Evolutionary conservation across 768 basidiomycete species (phyloP).

Genomic region (Cyclocybe cylindracea): DNA sequence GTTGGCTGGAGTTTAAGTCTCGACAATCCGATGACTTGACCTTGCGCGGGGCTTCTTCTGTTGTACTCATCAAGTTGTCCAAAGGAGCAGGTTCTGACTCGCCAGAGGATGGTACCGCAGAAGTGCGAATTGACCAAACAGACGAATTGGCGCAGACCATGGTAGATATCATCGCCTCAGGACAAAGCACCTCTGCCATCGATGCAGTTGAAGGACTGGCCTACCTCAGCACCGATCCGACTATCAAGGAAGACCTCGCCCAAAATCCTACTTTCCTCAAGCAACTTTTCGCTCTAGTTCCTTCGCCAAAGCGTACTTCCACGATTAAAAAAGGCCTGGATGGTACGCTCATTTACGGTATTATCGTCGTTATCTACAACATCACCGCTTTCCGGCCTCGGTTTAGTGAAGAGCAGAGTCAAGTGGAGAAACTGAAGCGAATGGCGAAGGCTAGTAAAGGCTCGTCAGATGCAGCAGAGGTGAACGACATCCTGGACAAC

Average conservation of each 20-base stretch:
- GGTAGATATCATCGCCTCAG: conserved; percentile 53
- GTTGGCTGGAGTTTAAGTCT: conserved; percentile 70
- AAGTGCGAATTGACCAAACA: conserved; percentile 30
- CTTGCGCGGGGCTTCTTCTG: conserved; percentile 63
- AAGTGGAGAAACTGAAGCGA: conserved; percentile 74
- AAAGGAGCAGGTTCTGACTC: conserved; percentile 54
- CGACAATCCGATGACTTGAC: conserved; percentile 43
- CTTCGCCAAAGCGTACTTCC: conserved; percentile 41
- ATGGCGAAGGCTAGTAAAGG: conserved; percentile 60
- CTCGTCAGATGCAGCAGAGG: conserved; percentile 28
- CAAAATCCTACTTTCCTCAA: conserved; percentile 54
- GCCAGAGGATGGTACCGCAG: conserved; percentile 26
- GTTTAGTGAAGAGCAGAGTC: conserved; percentile 78
- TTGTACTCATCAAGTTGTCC: conserved; percentile 79
- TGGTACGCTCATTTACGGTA: conserved; percentile 71
- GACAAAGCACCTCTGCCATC: conserved; percentile 41
- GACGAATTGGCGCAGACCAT: conserved; percentile 52
- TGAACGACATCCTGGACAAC: conserved; percentile 52
- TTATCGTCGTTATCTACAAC: conserved; percentile 76
- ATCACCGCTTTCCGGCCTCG: conserved; percentile 69
- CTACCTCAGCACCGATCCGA: conserved; percentile 70
- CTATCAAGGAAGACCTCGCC: conserved; percentile 64
- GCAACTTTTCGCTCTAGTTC: conserved; percentile 56
- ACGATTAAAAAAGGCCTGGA: conserved; percentile 28
- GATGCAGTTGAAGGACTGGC: conserved; percentile 85